Evolutionary conservation across 495 filamentous ascomycete species (phyloP), one percentile per base, ranked within the genome.

Genomic region (Trichoderma orchidacearum): DNA sequence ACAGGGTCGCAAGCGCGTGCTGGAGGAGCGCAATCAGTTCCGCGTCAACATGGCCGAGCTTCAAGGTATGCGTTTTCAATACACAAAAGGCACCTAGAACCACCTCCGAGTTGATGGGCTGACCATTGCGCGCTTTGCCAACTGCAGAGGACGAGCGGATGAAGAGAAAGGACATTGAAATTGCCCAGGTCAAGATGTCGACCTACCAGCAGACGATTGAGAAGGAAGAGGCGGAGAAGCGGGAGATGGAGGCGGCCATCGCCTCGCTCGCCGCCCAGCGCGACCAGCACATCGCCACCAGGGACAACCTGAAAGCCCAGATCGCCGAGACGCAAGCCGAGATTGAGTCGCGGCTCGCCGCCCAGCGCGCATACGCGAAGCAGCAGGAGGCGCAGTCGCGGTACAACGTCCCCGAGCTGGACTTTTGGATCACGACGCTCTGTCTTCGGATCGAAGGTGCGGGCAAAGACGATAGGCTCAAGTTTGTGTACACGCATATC

Each of bases 1-100:
- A 60, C 81, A 85, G 56, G 89, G 90, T 3, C 81, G 90, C 17
- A 93, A 90, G 70, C 83, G 85, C 51, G 87, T 97, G 6, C 70
- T 96, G 13, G 90, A 95, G 57, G 92, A 98, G 68, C 79, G 89
- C 61, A 97, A 96, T 67, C 84, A 94, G 58, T 97, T 96, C 70
- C 83, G 85, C 53, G 88, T 90, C 73, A 94, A 87, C 61, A 72
- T 96, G 48, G 85, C 88, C 18, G 92, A 97, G 65, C 69, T 94
- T 18, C 88, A 95, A 74, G 91, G 91, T 93, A 75, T 56, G 61
- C 54, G 28, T 15, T 32, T n/a, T n/a, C n/a, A n/a, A n/a, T n/a
- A n/a, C n/a, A n/a, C n/a, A n/a, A n/a, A n/a, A n/a, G n/a, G n/a
- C n/a, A n/a, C n/a, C n/a, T n/a, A n/a, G n/a, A n/a, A n/a, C n/a